phyloP scores from a whole-genome alignment of 495 filamentous ascomycete genomes.

The Thozetella sp. region DNA sequence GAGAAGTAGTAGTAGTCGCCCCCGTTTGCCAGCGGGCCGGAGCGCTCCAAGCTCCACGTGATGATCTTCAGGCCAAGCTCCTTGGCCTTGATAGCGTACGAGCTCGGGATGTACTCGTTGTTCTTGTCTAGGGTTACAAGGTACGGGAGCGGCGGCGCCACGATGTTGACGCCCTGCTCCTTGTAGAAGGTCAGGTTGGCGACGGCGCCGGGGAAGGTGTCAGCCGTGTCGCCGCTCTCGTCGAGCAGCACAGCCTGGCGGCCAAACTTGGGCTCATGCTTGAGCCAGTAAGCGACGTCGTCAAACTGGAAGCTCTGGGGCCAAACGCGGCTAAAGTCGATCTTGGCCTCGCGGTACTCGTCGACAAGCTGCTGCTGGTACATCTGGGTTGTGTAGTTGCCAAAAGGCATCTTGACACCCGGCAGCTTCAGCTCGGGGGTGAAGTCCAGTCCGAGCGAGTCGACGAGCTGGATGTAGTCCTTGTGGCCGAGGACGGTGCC shows the following conservation, averaged over 20 bases:
- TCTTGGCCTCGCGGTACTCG: slow-evolving; percentile 51
- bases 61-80: slow-evolving; percentile 57
- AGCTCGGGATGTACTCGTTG: slow-evolving; percentile 40
- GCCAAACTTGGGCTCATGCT: slow-evolving; percentile 55
- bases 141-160: slow-evolving; percentile 42
- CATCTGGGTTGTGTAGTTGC: slow-evolving; percentile 56
- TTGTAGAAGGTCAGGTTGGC: slow-evolving; percentile 48
- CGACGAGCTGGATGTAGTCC: slow-evolving; percentile 54
- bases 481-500: slow-evolving; percentile 52
- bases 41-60: slow-evolving; percentile 65
- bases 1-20: slow-evolving; percentile 56
- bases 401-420: slow-evolving; percentile 61
- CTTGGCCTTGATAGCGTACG: slow-evolving; percentile 48
- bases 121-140: slow-evolving; percentile 34
- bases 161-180: slow-evolving; percentile 38
- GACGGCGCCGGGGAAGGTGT: slow-evolving; percentile 43
- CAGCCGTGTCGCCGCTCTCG: slow-evolving; percentile 48
- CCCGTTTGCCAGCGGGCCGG: slow-evolving; percentile 50
- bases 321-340: slow-evolving; percentile 58
- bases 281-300: slow-evolving; percentile 64
- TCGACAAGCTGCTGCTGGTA: slow-evolving; percentile 63
- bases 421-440: slow-evolving; percentile 65
- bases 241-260: slow-evolving; percentile 62
- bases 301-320: slow-evolving; percentile 60
- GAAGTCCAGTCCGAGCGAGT: slow-evolving; percentile 54